Evolutionary conservation across 495 filamentous ascomycete species (phyloP).

Genomic region (Viridothelium virens): DNA sequence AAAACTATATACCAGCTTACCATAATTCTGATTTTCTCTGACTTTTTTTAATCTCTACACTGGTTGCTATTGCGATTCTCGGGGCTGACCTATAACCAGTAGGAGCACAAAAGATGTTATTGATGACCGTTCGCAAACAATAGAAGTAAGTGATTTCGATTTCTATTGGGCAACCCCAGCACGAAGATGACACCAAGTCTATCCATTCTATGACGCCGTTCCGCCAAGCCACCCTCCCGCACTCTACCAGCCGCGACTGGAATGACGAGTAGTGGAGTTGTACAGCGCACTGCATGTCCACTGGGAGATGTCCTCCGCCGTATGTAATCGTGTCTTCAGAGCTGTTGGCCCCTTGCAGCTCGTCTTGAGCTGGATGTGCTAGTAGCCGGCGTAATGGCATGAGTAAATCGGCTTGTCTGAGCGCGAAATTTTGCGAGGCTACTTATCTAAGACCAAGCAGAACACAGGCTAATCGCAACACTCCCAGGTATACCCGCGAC

Average conservation of each 20-base stretch:
- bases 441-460: not conserved
- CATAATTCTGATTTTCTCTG: constrained; percentile 28
- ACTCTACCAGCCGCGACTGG: constrained; percentile 57
- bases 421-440: constrained; percentile 10
- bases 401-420: constrained; percentile 64
- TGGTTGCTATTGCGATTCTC: not conserved
- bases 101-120: not conserved
- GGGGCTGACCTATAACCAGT: not conserved
- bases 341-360: constrained; percentile 43
- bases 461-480: not conserved
- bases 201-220: constrained; percentile 90
- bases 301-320: constrained; percentile 20
- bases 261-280: constrained; percentile 91
- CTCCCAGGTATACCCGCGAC: too few relatives aligned
- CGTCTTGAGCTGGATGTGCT: constrained; percentile 50
- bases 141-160: constrained; percentile 8
- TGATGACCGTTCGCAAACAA: not conserved
- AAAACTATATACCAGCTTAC: constrained; percentile 36
- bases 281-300: constrained; percentile 18
- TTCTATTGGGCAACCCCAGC: not conserved
- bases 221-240: constrained; percentile 67
- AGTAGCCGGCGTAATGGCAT: constrained; percentile 48
- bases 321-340: constrained; percentile 42
- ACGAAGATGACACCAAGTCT: constrained; percentile 90
- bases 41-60: not conserved